A percentile compares a stretch with the other conserved stretches of the same genome.
These are phyloP conservation scores for Ophiostoma quercus DNA, from an alignment of 2,329 filamentous ascomycete genomes.

Conservation along the genomic window DNA sequence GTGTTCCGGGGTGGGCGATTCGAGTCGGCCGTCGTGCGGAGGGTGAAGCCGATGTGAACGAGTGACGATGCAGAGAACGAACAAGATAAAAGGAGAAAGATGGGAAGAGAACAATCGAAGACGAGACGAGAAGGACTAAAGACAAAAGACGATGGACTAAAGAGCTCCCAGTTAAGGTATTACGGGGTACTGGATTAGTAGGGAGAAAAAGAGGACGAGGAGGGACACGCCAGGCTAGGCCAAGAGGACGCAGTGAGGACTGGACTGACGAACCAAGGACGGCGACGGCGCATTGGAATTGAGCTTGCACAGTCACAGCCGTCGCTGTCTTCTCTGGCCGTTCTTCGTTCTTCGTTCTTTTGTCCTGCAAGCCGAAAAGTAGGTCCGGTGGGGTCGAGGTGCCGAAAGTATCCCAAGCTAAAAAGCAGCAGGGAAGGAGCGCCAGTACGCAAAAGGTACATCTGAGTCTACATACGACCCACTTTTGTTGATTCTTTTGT, in stretches of 20 bases:
- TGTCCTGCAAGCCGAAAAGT: slow-evolving; percentile 16
- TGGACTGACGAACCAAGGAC: background rate
- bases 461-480: background rate
- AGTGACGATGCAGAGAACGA: background rate
- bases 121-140: background rate
- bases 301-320: slow-evolving; percentile 14
- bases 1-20: background rate
- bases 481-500: slow-evolving; percentile 5
- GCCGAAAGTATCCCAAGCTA: slow-evolving; percentile 10
- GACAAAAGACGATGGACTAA: background rate
- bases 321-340: background rate
- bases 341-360: slow-evolving; percentile 2
- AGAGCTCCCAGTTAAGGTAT: background rate
- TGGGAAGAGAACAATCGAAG: background rate
- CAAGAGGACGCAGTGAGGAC: slow-evolving; percentile 10
- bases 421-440: background rate
- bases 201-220: slow-evolving; percentile 7
- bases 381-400: slow-evolving; percentile 20
- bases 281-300: slow-evolving; percentile 1
- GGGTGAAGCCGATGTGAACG: background rate
- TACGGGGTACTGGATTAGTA: slow-evolving; percentile 5
- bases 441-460: background rate
- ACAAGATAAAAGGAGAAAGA: background rate
- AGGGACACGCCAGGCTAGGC: slow-evolving; percentile 5
- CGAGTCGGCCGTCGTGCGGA: background rate